A percentile compares a stretch with the other conserved stretches of the same genome.
These are phyloP conservation scores for Tolypocladium amazonense DNA, from an alignment of 2,329 filamentous ascomycete species.

Conservation along the genomic window DNA sequence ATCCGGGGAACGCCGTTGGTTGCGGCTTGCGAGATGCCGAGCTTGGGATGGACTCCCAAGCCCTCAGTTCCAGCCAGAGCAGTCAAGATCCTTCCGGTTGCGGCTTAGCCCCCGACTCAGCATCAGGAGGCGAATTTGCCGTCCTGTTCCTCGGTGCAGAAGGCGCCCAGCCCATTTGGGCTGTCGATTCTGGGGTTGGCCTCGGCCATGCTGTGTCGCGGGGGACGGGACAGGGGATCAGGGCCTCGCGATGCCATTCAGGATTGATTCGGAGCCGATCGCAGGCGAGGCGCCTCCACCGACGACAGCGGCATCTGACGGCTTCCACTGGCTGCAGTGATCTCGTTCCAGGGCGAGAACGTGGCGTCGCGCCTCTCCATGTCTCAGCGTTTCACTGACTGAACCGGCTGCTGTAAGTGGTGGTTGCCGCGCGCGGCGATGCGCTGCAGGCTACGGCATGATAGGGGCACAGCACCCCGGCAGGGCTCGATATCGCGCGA, in stretches of 20 bases:
- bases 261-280: not conserved
- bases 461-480: not conserved
- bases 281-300: not conserved
- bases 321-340: not conserved
- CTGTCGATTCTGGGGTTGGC: not conserved
- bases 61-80: not conserved
- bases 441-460: not conserved
- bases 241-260: not conserved
- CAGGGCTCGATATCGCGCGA: not conserved
- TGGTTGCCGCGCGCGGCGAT: not conserved
- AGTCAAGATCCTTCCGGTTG: not conserved
- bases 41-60: not conserved
- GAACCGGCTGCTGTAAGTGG: not conserved
- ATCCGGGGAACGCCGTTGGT: not conserved
- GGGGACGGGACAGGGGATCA: not conserved
- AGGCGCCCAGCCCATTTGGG: not conserved
- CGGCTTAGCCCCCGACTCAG: not conserved
- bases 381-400: not conserved
- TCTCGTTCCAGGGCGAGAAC: not conserved
- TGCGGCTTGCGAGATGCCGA: not conserved
- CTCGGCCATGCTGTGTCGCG: not conserved
- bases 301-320: not conserved
- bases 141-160: not conserved
- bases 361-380: not conserved
- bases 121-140: not conserved